Base-by-base conservation (phyloP, 352 stramenopile species). In the Globisporangium sylvaticum region DNA sequence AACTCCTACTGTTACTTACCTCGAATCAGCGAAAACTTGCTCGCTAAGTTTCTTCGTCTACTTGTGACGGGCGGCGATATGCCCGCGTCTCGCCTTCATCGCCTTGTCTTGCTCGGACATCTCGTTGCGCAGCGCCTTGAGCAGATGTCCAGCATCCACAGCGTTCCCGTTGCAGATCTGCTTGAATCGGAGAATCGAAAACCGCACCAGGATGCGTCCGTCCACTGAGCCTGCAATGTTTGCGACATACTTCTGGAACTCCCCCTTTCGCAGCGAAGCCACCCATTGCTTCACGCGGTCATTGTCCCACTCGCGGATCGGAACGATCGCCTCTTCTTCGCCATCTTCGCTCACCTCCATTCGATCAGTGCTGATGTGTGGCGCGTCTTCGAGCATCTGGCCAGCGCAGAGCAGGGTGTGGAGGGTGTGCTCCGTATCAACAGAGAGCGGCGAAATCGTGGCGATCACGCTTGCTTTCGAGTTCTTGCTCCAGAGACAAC, bases 351-450 rank as follows among this genome's bases (percentile, higher is more conserved):
- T 79, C 10, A 89, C 80, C 31, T 91, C 79, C 5, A 82, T 76
- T 34, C 66, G 65, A 93, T 91, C 70, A 0, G 83, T 86, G 62
- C 74, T 84, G 50, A 91, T 74, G 3, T 74, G 68, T 12, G 80
- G 78, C 2, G 68, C 54, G 24, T 91, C 83, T 60, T 84, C 83
- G 1, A 95, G 66, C 76, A 95, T 91, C 31, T 90, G 77, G 20
- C 77, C 79, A 3, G 82, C 81, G 54, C 86, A 93, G 27, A 89
- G 72, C 32, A 96, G 64, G 2, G 89, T 92, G 55, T 94, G 88
- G 7, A 89, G 63, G 31, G 83, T 93, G 64, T 96, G 89, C 65
- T 91, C 86, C 20, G 87, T 92, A 68, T 96, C 89, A 18, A 88
- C 73, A 1, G 73, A 91, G 7, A 91, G 61, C 25, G 89, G 89